Evolutionary conservation across 2,329 filamentous ascomycete species (phyloP).

Genomic region (Verticillium nonalfalfae): DNA sequence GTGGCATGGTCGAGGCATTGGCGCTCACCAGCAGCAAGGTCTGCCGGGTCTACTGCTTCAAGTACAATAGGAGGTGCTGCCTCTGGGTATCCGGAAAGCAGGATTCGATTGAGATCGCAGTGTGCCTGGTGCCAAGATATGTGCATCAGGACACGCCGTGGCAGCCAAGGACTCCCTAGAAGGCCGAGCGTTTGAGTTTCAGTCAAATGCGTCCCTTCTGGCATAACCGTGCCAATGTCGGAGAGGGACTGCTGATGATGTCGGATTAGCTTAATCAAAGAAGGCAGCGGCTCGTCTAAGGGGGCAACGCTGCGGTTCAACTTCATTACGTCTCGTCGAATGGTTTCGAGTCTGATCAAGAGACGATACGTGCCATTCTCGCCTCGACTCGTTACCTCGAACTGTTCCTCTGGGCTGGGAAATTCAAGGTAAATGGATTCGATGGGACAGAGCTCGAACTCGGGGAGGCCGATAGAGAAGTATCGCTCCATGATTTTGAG

Average conservation of each 20-base stretch:
- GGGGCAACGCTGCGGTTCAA: constrained; percentile 13
- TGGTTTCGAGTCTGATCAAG: constrained; percentile 14
- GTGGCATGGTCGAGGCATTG: constrained; percentile 30
- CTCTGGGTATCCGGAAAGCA: constrained; percentile 32
- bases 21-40: constrained; percentile 21
- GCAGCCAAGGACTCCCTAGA: constrained; percentile 12
- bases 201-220: constrained; percentile 9
- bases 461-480: constrained; percentile 31
- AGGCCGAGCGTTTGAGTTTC: constrained; percentile 3
- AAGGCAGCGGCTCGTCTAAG: constrained; percentile 14
- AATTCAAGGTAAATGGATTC: constrained; percentile 31
- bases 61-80: constrained; percentile 25
- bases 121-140: constrained; percentile 33
- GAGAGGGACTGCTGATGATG: constrained; percentile 13
- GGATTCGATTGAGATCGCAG: constrained; percentile 36
- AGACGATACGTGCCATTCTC: constrained; percentile 13
- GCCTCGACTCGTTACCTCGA: constrained; percentile 13
- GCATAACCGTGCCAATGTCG: constrained; percentile 11
- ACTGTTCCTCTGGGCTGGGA: constrained; percentile 37
- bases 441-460: constrained; percentile 32
- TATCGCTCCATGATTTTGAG: constrained; percentile 32
- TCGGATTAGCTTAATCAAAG: constrained; percentile 11
- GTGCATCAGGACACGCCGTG: constrained; percentile 21
- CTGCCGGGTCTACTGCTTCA: constrained; percentile 16
- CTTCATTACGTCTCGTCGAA: constrained; percentile 16